Conservation (phyloP, 306 rosid genomes). For the Trifolium pratense region DNA sequence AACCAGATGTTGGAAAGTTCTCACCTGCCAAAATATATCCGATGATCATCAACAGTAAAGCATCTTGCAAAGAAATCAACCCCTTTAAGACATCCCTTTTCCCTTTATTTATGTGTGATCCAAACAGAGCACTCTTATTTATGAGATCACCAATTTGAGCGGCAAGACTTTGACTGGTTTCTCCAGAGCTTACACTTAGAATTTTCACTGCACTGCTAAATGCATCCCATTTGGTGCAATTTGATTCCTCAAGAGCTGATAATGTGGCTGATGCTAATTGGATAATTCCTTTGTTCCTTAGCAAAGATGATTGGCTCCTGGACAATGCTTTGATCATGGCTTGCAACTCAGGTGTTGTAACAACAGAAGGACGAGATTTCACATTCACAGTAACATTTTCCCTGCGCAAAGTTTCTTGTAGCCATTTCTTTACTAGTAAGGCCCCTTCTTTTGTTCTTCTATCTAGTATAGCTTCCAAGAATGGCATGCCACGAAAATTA, state of each 20-base stretch:
- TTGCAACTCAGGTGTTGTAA: constrained; percentile 68
- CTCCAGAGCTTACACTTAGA: constrained; percentile 71
- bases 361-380: constrained; percentile 71
- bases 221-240: constrained; percentile 80
- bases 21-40: constrained; percentile 93
- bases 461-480: constrained; percentile 83
- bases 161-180: constrained; percentile 92
- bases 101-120: constrained; percentile 57
- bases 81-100: constrained; percentile 61
- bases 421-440: constrained; percentile 86
- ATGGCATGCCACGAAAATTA: constrained; percentile 77
- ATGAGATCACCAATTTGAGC: constrained; percentile 87
- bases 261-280: constrained; percentile 83
- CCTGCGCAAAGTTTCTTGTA: constrained; percentile 75
- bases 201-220: constrained; percentile 79
- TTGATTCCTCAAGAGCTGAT: constrained; percentile 71
- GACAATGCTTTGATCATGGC: constrained; percentile 76
- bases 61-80: constrained; percentile 78
- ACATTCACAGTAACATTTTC: constrained; percentile 66
- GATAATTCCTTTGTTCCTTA: constrained; percentile 89
- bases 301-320: constrained; percentile 67
- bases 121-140: constrained; percentile 73
- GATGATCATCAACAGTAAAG: constrained; percentile 70
- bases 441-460: constrained; percentile 85
- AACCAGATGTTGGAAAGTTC: constrained; percentile 85